phyloP scores from a whole-genome alignment of 495 filamentous ascomycete species.

The Penicillium argentinense region DNA sequence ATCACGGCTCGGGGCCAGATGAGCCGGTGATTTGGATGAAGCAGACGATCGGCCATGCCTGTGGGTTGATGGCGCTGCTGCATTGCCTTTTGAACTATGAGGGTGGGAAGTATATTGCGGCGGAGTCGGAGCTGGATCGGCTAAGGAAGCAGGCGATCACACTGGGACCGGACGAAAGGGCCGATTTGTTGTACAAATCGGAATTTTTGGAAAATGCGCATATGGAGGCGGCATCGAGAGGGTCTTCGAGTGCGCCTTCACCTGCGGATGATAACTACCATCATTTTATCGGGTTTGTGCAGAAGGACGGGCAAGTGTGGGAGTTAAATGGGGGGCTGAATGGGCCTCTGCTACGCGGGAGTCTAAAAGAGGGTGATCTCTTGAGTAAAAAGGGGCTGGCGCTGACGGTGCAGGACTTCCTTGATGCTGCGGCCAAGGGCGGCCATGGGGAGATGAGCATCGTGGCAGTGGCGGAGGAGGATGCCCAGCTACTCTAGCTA shows the following conservation, averaged over 20 bases:
- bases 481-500: not conserved
- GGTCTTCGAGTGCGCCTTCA: slow-evolving; percentile 64
- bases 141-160: slow-evolving; percentile 28
- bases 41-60: slow-evolving; percentile 66
- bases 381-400: slow-evolving; percentile 64
- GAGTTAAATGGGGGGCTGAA: slow-evolving; percentile 78
- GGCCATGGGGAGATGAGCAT: slow-evolving; percentile 64
- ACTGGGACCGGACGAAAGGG: slow-evolving; percentile 49
- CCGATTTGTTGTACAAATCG: slow-evolving; percentile 67
- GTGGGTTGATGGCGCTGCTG: slow-evolving; percentile 62
- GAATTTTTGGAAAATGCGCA: slow-evolving; percentile 68
- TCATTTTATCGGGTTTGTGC: slow-evolving; percentile 83
- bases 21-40: slow-evolving; percentile 64
- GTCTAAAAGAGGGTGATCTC: slow-evolving; percentile 65
- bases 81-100: slow-evolving; percentile 57
- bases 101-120: slow-evolving; percentile 36
- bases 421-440: slow-evolving; percentile 51
- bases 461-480: slow-evolving; percentile 44
- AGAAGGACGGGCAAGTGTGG: slow-evolving; percentile 68
- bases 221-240: slow-evolving; percentile 62
- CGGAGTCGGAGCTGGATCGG: slow-evolving; percentile 28
- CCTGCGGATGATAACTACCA: slow-evolving; percentile 62
- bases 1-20: slow-evolving; percentile 46
- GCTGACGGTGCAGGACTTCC: slow-evolving; percentile 60
- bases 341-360: slow-evolving; percentile 71